Base-by-base conservation (phyloP, 2,329 filamentous ascomycete genomes). In the Podosphaera aphanis region DNA sequence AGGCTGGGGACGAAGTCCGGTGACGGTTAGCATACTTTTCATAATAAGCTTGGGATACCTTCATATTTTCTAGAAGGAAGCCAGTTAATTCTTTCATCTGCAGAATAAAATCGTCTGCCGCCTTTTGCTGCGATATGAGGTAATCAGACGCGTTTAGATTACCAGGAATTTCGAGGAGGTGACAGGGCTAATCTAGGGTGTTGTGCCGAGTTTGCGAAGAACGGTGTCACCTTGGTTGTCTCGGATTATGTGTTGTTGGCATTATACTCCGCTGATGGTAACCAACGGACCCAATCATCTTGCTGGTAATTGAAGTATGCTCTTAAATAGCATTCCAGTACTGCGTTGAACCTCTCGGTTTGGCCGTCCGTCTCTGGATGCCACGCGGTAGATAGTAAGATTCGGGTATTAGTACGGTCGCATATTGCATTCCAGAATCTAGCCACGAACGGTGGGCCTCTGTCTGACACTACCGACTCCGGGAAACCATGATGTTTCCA, bases 11-110 rank as follows among this genome's bases (percentile, higher is more conserved):
- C 16, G 35, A 20, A 13, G 13, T 18, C 20, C 43, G 20, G n/a
- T 43, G 25, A n/a, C n/a, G 16, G 21, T 46, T 46, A 15, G 19
- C 35, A 39, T 39, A 40, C 18, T 43, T 40, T 45, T 43, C 23
- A 19, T 33, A 43, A 25, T 36, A 44, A 11, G 43, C 31, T 19
- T 44, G 19, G 18, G 43, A 25, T 16, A 18, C 43, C n/a, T 16
- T 44, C 43, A 44, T 37, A 44, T 44, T 37, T 37, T 36, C 19
- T 20, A 19, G 43, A 36, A 44, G 19, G 37, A 44, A 44, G 6
- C 21, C 6, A n/a, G 23, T 37, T 18, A 35, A 20, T 19, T 39
- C 16, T 5, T 41, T 8, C 16, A 43, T 43, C 20, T 43, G 41
- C 8, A 16, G 21, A 18, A 43, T 16, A 10, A 43, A 43, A 23